Evolutionary conservation across 2,329 filamentous ascomycete genomes (phyloP).

Genomic region (Penicillium freii): DNA sequence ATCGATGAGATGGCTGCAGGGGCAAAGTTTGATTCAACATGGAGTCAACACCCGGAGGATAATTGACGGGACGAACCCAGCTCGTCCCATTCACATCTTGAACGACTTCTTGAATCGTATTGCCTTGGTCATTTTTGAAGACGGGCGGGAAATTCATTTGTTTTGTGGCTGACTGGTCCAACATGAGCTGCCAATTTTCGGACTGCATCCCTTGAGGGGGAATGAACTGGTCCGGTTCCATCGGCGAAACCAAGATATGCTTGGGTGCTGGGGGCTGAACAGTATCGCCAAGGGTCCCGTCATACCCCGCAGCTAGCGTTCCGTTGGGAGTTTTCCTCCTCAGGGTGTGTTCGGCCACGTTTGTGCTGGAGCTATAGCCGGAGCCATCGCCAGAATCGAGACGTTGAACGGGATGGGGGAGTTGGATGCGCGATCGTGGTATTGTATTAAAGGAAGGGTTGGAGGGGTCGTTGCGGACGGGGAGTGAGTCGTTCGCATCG

Average conservation of each 20-base stretch:
- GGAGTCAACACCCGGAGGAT: slow-evolving; percentile 58
- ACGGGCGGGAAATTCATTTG: slow-evolving; percentile 40
- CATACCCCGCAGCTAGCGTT: slow-evolving; percentile 88
- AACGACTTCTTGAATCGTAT: slow-evolving; percentile 30
- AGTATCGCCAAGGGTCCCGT: slow-evolving; percentile 74
- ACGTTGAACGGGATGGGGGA: slow-evolving; percentile 42
- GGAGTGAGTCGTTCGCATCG: slow-evolving; percentile 29
- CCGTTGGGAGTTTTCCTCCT: slow-evolving; percentile 91
- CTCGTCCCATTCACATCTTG: slow-evolving; percentile 38
- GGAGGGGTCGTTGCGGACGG: slow-evolving; percentile 28
- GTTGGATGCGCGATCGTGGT: slow-evolving; percentile 36
- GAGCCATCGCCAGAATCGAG: slow-evolving; percentile 31
- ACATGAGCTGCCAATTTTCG: slow-evolving; percentile 33
- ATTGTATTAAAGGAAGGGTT: slow-evolving; percentile 30
- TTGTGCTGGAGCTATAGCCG: slow-evolving; percentile 23
- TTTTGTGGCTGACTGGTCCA: slow-evolving; percentile 33
- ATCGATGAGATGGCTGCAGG: slow-evolving; percentile 40
- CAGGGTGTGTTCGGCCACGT: slow-evolving; percentile 67
- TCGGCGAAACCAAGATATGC: slow-evolving; percentile 72
- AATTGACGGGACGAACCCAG: slow-evolving; percentile 46
- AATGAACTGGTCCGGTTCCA: slow-evolving; percentile 42
- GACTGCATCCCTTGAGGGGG: slow-evolving; percentile 31
- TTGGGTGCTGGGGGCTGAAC: slow-evolving; percentile 68
- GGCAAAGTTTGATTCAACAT: slow-evolving; percentile 58
- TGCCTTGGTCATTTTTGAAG: slow-evolving; percentile 38